Conservation (phyloP, 2,329 filamentous ascomycete genomes). For the Neofusicoccum umdonicola region DNA sequence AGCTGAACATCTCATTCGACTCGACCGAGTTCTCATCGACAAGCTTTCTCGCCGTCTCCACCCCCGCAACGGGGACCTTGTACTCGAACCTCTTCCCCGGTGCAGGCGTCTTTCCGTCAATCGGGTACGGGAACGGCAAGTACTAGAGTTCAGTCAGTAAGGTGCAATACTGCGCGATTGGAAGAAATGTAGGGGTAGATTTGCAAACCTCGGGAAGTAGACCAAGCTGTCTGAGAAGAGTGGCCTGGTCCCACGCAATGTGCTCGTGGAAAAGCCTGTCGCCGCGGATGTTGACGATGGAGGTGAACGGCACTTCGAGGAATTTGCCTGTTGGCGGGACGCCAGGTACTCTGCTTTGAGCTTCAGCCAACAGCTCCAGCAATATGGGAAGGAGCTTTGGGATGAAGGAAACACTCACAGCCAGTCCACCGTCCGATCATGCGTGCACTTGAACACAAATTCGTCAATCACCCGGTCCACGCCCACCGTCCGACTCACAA, state of each 20-base stretch:
- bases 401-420: slow-evolving; percentile 55
- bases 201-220: slow-evolving; percentile 53
- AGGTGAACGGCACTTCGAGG: slow-evolving; percentile 59
- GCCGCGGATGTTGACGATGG: slow-evolving; percentile 66
- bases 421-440: slow-evolving; percentile 31
- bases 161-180: neutral
- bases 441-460: slow-evolving; percentile 31
- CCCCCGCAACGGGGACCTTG: slow-evolving; percentile 59
- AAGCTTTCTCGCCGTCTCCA: slow-evolving; percentile 54
- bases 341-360: slow-evolving; percentile 25
- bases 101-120: slow-evolving; percentile 25
- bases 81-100: slow-evolving; percentile 55
- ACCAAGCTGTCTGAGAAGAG: slow-evolving; percentile 60
- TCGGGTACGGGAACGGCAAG: slow-evolving; percentile 59
- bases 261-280: slow-evolving; percentile 69
- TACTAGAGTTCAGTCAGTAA: slow-evolving; percentile 36
- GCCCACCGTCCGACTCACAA: slow-evolving; percentile 69
- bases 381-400: neutral
- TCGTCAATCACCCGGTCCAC: slow-evolving; percentile 60
- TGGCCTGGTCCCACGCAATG: slow-evolving; percentile 68
- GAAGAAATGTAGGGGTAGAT: neutral
- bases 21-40: slow-evolving; percentile 47
- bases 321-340: slow-evolving; percentile 30
- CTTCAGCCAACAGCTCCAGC: neutral
- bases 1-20: slow-evolving; percentile 59